Evolutionary conservation across 805 yeast genomes (phyloP), one percentile per base, ranked within the genome.

Genomic region (Schwanniomyces vanrijiae): DNA sequence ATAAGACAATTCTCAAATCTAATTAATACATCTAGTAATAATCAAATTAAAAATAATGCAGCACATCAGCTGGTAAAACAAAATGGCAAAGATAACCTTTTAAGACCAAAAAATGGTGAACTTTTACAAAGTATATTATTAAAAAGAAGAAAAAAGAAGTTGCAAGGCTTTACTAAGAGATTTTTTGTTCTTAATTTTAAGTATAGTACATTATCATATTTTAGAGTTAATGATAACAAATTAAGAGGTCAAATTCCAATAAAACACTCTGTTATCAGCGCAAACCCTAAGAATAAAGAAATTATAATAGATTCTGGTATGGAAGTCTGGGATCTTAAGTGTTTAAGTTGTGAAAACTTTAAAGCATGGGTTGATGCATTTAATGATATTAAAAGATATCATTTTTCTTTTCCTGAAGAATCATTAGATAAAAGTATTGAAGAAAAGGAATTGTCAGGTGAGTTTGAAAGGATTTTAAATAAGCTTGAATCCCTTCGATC

Each of bases 161-260:
- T 84, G 20, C 97, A 91, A 65, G 96, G 96, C 3, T 94, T 86
- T 59, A 85, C 87, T 35, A 86, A 87, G 59, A 73, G 99, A 43
- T 90, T 84, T 63, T 94, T 94, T 62, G 78, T 87, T 1, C 78
- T 94, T 49, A 95, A 91, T 63, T 81, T 84, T 69, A 83, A 83
- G 62, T 83, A 86, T 55, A 94, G 96, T 20, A 82, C 92, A 1
- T 74, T 94, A 40, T 88, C 90, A 37, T 94, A 94, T 64, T 89
- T 86, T 62, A 84, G 86, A 64, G 83, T 81, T 39, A 81, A 83
- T 41, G 82, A 89, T 37, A 80, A 83, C 55, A 83, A 83, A 54
- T 76, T 89, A 41, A 77, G 98, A 47, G 99, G 99, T 47, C 90
- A 89, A 59, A 90, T 94, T 89, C 95, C 92, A 31, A 82, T 94